Base-by-base conservation (phyloP, 257 asterid genomes). In the Gentiana straminea region DNA sequence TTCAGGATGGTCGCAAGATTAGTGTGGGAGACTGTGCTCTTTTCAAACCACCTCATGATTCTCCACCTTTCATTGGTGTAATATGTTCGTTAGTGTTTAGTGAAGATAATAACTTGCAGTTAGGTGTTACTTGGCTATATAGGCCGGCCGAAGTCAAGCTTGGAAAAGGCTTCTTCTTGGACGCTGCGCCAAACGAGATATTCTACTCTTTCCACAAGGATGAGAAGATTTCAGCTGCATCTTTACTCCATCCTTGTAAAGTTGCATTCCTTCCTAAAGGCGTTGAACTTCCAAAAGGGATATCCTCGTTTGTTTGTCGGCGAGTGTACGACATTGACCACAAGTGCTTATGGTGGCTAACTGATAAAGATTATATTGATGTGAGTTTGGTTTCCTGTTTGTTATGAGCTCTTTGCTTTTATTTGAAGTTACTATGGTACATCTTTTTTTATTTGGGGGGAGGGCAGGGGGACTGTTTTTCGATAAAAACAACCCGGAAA, bases 241-340 rank as follows among this genome's bases (percentile, higher is more conserved):
- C 95, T 48, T 77, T 87, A 60, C 87, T 86, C 34, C 95, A 89
- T 78, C 97, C 88, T 51, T 86, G 98, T 78, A 84, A 82, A 82
- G 98, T 91, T 77, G 95, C 98, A 70, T 86, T 91, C 78, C 97
- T 91, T 68, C 93, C 98, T 50, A 71, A 75, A 78, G 95, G 94
- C 50, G 79, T 66, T 63, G 94, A 79, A 72, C 94, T 86, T 72
- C 94, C 94, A 13, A 35, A 74, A 12, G 82, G 87, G 77, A 70
- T 75, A 69, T 80, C 93, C 54, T 77, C 94, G 60, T 89, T 80
- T 78, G 81, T 86, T 68, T 86, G 95, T 69, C 83, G 95, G 41
- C 88, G 94, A 15, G 86, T 75, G 64, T 89, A 84, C 56, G 97
- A 89, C 71, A 60, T 71, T 62, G 66, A 62, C 45, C 74, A 44